Base-by-base conservation (phyloP, 805 yeast genomes). In the Cyberlindnera xylosilytica region DNA sequence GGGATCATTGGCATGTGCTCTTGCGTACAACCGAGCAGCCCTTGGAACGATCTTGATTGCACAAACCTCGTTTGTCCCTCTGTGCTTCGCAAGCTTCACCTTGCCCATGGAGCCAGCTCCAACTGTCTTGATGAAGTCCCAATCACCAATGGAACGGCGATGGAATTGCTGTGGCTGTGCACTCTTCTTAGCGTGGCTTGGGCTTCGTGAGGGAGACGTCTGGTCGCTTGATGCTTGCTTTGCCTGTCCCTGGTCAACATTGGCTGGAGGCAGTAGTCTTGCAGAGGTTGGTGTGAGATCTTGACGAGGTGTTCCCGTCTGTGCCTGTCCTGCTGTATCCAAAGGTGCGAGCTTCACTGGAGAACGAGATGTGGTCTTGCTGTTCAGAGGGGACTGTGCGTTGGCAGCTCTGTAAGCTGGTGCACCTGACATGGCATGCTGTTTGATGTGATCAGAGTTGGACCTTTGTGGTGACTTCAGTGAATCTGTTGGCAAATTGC, bases 41-140 rank as follows among this genome's bases (percentile, higher is more conserved):
- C 95, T 71, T 20, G 96, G 95, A 29, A 91, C 93, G 42, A 91
- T 90, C 62, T 91, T 91, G 20, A 91, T 90, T 0, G 95, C 95
- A 66, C 97, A 91, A 12, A 87, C 74, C 53, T 87, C 90, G 46
- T 76, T 78, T 1, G 97, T 87, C 27, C 79, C 64, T 51, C 85
- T 78, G 66, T 90, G 96, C 56, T 79, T 82, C 2, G 98, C 98
- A 30, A 93, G 71, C 66, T 93, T 93, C 38, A 93, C 99, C 63
- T 91, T 95, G 45, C 99, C 99, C 99, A 93, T 93, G 0, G 97
- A 88, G 3, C 99, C 99, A 2, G 98, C 96, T 33, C 99, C 99
- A 35, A 93, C 86, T 2, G 97, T 89, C 64, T 88, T 88, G 44
- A 87, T 74, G 54, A 91, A 90, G 54, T 87, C 95, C 99, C 99